phyloP scores from a whole-genome alignment of 768 basidiomycete genomes.

The Mycena floridula region DNA sequence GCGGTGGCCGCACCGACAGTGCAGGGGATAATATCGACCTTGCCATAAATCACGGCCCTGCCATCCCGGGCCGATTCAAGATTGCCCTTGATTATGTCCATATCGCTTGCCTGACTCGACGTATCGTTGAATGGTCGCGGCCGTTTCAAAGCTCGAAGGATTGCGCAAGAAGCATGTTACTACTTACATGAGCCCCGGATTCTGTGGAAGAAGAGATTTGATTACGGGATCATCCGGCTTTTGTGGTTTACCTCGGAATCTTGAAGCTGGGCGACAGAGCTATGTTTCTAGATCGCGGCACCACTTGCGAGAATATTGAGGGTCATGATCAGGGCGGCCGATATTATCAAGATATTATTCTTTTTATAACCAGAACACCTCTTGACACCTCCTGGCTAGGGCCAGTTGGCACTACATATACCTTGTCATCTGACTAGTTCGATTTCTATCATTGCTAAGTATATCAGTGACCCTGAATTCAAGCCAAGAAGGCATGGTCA shows the following conservation, averaged over 20 bases:
- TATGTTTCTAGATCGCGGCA: constrained; percentile 52
- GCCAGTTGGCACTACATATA: no score
- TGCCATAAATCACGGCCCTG: constrained; percentile 25
- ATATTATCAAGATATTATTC: no score
- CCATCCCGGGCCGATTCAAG: constrained; percentile 49
- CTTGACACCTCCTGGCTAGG: no score
- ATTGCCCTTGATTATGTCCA: constrained; percentile 53
- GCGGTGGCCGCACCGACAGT: constrained; percentile 52
- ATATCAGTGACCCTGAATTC: no score
- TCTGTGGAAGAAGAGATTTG: constrained; percentile 28
- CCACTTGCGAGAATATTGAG: constrained; percentile 40
- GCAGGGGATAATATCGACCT: constrained; percentile 53
- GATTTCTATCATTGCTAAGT: no score
- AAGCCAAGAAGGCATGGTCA: no score
- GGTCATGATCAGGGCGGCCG: no score
- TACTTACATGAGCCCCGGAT: constrained; percentile 52
- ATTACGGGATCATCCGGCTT: neutral
- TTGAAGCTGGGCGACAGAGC: constrained; percentile 42
- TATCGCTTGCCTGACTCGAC: constrained; percentile 42
- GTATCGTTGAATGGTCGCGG: constrained; percentile 45
- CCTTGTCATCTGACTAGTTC: no score
- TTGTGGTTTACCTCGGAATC: constrained; percentile 36
- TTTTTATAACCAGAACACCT: no score
- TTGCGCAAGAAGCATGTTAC: constrained; percentile 58
- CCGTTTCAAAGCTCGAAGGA: constrained; percentile 43